Conservation (phyloP, 2,329 filamentous ascomycete species). For the Hawksworthiomyces lignivorus region DNA sequence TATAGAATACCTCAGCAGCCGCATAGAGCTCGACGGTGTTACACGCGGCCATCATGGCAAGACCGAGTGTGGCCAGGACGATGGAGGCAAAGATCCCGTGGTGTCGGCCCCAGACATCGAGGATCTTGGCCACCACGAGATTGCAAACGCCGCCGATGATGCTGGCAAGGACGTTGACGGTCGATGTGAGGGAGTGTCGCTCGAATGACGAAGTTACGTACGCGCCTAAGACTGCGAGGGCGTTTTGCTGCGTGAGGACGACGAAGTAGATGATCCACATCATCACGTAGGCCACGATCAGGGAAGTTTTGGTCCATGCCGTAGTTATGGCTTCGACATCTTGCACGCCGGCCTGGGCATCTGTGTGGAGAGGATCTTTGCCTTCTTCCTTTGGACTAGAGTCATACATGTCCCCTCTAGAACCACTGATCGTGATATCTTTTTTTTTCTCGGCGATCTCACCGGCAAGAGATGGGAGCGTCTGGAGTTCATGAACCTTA, state of each 20-base stretch:
- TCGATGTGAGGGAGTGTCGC: background rate
- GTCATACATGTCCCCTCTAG: no score
- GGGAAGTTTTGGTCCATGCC: background rate
- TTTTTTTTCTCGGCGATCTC: no score
- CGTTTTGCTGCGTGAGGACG: background rate
- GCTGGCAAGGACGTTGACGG: constrained; percentile 36
- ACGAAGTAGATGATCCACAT: background rate
- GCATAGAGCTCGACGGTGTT: constrained; percentile 52
- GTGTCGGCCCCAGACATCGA: constrained; percentile 59
- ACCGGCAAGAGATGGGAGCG: no score
- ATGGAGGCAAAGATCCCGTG: constrained; percentile 33
- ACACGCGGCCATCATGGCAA: constrained; percentile 60
- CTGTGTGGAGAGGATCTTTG: background rate
- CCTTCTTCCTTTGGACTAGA: no score
- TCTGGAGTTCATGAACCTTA: no score
- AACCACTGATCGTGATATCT: no score
- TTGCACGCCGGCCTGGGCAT: background rate
- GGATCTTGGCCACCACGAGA: constrained; percentile 57
- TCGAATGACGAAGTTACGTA: background rate
- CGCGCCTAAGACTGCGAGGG: background rate
- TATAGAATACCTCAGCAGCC: constrained; percentile 58
- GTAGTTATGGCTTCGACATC: background rate
- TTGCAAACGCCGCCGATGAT: constrained; percentile 53
- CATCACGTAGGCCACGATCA: background rate
- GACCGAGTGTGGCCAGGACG: constrained; percentile 23